Evolutionary conservation across 73 alveolate genomes (phyloP), one percentile per base, ranked within the genome.

Genomic region (Durusdinium trenchii): DNA sequence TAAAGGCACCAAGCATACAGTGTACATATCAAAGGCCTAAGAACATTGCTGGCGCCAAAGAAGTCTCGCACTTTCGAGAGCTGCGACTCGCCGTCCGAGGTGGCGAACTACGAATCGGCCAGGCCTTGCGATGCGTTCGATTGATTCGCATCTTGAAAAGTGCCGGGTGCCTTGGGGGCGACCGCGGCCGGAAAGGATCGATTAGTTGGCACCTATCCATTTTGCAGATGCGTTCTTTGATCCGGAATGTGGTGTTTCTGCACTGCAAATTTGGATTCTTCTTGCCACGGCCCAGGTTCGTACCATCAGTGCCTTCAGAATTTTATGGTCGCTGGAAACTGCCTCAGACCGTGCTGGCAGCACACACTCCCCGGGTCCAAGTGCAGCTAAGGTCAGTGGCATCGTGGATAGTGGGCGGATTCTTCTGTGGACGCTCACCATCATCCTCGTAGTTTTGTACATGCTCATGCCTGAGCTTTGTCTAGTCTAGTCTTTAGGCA

Each of bases 381-480:
- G 51, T 73, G 84, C 84, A 40, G 51, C 50, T 83, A 60, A 91
- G 98, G 98, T 91, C 62, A 91, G 98, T 54, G 98, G 98, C 51
- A 91, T 91, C n/a, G 98, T 91, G 30, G 98, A 91, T 57, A 91
- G 98, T 52, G 98, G 98, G 45, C 98, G 98, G 7, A 91, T 91
- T 71, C 98, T 91, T 28, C 89, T 91, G 4, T 91, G 98, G 98
- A 91, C 98, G 18, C 98, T 91, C 30, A 91, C 98, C 71, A 91
- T 91, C 61, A 91, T 91, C 47, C 67, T 89, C 47, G 98, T 91
- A 75, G 98, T 91, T 43, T 23, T 91, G 35, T 91, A 91, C 90
- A 91, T 91, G 98, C 60, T 16, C 20, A 43, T 28, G 89, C 87
- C 98, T 26, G 54, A n/a, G 76, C 86, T 30, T 62, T 57, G 81